Base-by-base conservation (phyloP, 768 basidiomycete species). In the Amanita inopinata region DNA sequence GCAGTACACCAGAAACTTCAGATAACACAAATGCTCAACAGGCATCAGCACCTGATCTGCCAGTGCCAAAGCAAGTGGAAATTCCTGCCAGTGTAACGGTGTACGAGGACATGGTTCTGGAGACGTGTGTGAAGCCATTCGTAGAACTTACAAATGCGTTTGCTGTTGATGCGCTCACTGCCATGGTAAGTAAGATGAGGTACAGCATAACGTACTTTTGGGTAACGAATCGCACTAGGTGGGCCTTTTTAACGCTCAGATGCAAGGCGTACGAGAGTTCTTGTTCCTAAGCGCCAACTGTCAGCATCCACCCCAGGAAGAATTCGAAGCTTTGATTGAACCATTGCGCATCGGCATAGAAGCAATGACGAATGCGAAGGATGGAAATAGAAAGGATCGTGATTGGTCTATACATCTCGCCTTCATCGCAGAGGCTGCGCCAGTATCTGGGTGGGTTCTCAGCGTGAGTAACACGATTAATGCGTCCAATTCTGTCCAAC, bases 391-490 rank as follows among this genome's bases (percentile, higher is more conserved):
- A 48, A 77, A 80, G 56, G 82, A 85, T 41, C 71, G 83, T 43
- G 84, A 90, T 34, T 92, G 85, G 80, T 78, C 74, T 52, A 78
- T 75, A 32, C 89, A 93, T 56, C 66, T 97, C 18, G 79, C 76
- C 22, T 74, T 80, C 18, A 68, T 96, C n/a, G 76, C 81, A 2
- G 92, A 93, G 54, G 89, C 86, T 14, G 80, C 77, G 0, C 72
- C 83, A 3, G 77, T 71, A 14, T 78, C 89, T 48, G 93, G 83
- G 17, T 99, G 96, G 96, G 78, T 98, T 32, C 72, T 80, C 23
- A 67, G 77, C 38, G 93, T 93, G 53, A 59, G 88, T 67, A 17
- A 12, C 15, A 12, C 17, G 7, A n/a, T 20, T n/a, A 25, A 19
- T 33, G n/a, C 7, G 33, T 8, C 15, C 27, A 7, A 25, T 0